phyloP scores from a whole-genome alignment of 257 asterid species.

The Sherardia arvensis region DNA sequence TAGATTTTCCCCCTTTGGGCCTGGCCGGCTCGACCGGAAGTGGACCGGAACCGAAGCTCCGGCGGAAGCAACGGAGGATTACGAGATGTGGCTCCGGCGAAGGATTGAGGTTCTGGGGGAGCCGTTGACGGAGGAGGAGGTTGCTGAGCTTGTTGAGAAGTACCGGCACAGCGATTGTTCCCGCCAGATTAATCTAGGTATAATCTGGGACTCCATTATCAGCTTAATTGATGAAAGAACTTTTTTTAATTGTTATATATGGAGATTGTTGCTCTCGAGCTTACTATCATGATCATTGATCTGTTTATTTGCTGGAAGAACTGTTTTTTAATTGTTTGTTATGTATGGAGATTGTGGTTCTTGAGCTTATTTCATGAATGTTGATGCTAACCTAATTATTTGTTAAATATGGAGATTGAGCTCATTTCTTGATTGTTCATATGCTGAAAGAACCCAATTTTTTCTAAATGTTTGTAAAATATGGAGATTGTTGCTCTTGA shows the following conservation, averaged over 20 bases:
- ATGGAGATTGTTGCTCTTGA: not conserved
- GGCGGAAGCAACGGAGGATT: conserved; percentile 25
- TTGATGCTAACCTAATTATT: too few species aligned
- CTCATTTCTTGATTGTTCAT: not conserved
- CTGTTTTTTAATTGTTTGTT: not conserved
- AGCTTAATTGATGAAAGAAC: not conserved
- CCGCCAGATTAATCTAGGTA: conserved; percentile 84
- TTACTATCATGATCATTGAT: too few species aligned
- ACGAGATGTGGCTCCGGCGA: conserved; percentile 43
- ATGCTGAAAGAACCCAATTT: not conserved
- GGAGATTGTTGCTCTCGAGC: too few species aligned
- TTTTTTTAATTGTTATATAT: too few species aligned
- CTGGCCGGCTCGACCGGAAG: conserved; percentile 65
- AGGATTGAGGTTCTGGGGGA: conserved; percentile 48
- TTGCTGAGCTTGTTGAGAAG: conserved; percentile 69
- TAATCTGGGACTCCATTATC: not conserved
- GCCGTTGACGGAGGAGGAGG: conserved; percentile 57
- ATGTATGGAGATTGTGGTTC: not conserved
- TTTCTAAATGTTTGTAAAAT: not conserved
- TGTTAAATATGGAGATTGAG: too few species aligned
- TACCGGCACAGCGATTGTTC: conserved; percentile 65
- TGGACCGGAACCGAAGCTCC: conserved; percentile 84
- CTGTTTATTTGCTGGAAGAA: not conserved
- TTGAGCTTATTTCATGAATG: not conserved
- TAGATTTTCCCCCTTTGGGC: conserved; percentile 78